phyloP scores from a whole-genome alignment of 140 eudicot species.

The Senecio squalidus region DNA sequence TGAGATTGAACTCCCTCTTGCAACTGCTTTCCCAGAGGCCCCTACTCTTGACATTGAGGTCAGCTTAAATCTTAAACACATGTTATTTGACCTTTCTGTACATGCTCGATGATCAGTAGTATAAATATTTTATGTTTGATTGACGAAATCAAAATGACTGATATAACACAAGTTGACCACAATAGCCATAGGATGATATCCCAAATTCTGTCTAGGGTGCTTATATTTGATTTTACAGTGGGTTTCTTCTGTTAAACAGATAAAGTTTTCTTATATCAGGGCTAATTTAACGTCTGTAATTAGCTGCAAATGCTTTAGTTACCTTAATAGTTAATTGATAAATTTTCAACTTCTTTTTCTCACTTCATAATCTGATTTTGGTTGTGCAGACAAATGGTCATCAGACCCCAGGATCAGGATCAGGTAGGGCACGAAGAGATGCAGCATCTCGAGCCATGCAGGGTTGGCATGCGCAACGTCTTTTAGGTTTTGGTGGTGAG shows the following conservation, averaged over 20 bases:
- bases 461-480: conserved; percentile 92
- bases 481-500: conserved; percentile 66
- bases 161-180: no score
- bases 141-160: background rate
- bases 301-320: background rate
- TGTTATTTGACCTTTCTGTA: background rate
- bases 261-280: background rate
- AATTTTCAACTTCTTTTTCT: no score
- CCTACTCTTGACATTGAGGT: conserved; percentile 65
- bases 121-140: no score
- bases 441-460: conserved; percentile 99
- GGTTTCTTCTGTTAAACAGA: background rate
- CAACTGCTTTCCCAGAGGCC: conserved; percentile 47
- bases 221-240: background rate
- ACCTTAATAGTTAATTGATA: background rate
- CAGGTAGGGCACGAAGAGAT: conserved; percentile 94
- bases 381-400: conserved; percentile 53
- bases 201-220: no score
- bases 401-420: conserved; percentile 70
- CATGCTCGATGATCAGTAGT: background rate
- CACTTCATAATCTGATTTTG: background rate
- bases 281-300: background rate
- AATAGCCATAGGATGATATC: no score
- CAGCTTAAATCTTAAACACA: conserved; percentile 4
- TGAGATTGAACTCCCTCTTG: conserved; percentile 63